Evolutionary conservation across 2,329 filamentous ascomycete species (phyloP).

Genomic region (Thermothelomyces thermophilus): DNA sequence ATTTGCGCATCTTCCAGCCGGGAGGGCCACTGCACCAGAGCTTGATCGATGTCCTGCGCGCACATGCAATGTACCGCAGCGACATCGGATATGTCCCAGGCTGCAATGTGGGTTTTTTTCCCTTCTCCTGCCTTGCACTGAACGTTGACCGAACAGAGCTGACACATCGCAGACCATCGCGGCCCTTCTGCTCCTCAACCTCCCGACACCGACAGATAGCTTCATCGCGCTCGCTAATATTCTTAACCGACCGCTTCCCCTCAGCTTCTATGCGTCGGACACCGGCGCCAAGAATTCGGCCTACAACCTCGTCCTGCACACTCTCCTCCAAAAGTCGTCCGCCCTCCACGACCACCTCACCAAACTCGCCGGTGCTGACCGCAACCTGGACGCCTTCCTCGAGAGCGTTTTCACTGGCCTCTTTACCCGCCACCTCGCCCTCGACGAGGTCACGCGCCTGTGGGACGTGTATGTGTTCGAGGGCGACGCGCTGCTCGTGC

Average conservation of each 20-base stretch:
- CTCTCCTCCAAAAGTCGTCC: conserved; percentile 57
- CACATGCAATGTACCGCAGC: conserved; percentile 74
- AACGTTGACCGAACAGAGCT: too few species aligned
- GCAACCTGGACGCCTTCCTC: conserved; percentile 50
- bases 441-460: conserved; percentile 65
- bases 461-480: conserved; percentile 84
- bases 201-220: conserved; percentile 54
- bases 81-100: conserved; percentile 73
- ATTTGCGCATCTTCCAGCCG: conserved; percentile 65
- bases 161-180: conserved; percentile 54
- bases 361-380: conserved; percentile 30
- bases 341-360: conserved; percentile 59
- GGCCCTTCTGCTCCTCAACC: conserved; percentile 65
- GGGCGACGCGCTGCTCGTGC: conserved; percentile 64
- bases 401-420: conserved; percentile 55
- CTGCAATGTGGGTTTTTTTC: conserved; percentile 58
- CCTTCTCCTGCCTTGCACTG: conserved; percentile 14
- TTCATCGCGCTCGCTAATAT: conserved; percentile 71
- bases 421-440: conserved; percentile 55
- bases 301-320: conserved; percentile 63
- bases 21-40: conserved; percentile 60
- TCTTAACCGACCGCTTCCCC: conserved; percentile 66
- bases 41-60: conserved; percentile 66
- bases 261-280: conserved; percentile 70
- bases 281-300: conserved; percentile 60